phyloP scores from a whole-genome alignment of 352 stramenopile species.

The Phytopythium delawarense region DNA sequence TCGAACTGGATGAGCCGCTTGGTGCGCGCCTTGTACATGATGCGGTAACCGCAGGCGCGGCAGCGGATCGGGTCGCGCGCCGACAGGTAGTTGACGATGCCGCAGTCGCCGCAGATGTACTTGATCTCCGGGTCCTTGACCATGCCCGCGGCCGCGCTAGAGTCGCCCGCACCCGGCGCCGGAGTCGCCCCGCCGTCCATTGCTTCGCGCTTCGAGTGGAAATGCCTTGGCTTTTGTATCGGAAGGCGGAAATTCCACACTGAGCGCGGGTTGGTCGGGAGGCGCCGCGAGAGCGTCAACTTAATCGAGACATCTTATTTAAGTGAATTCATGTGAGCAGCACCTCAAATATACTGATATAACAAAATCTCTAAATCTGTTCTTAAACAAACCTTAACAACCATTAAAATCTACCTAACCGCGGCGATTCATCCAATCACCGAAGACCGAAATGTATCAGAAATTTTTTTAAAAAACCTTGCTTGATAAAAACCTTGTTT shows the following conservation, averaged over 20 bases:
- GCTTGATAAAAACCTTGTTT: too few species aligned
- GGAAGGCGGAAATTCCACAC: constrained; percentile 2
- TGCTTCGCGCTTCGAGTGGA: constrained; percentile 5
- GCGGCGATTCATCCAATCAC: too few species aligned
- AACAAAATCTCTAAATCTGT: too few species aligned
- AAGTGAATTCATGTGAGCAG: too few species aligned
- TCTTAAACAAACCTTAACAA: too few species aligned
- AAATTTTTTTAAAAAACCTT: too few species aligned
- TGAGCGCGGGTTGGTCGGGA: not conserved
- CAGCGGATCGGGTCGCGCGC: constrained; percentile 94
- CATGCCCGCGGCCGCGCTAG: constrained; percentile 45
- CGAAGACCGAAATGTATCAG: too few species aligned
- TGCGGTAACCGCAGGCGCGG: constrained; percentile 95
- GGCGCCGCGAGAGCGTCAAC: not conserved
- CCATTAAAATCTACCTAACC: too few species aligned
- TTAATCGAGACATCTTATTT: not conserved
- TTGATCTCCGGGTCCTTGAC: constrained; percentile 91
- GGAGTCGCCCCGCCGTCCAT: constrained; percentile 84
- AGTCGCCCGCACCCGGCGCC: constrained; percentile 37
- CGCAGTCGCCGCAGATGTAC: constrained; percentile 97
- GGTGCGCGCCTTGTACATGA: constrained; percentile 98
- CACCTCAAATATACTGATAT: too few species aligned
- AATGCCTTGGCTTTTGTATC: not conserved
- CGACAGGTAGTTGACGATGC: constrained; percentile 94
- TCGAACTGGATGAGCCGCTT: constrained; percentile 94